Percentiles rank a stretch among this genome's conserved stretches.
phyloP scores from a whole-genome alignment of 768 basidiomycete genomes.

The Cantharellus anzutake region DNA sequence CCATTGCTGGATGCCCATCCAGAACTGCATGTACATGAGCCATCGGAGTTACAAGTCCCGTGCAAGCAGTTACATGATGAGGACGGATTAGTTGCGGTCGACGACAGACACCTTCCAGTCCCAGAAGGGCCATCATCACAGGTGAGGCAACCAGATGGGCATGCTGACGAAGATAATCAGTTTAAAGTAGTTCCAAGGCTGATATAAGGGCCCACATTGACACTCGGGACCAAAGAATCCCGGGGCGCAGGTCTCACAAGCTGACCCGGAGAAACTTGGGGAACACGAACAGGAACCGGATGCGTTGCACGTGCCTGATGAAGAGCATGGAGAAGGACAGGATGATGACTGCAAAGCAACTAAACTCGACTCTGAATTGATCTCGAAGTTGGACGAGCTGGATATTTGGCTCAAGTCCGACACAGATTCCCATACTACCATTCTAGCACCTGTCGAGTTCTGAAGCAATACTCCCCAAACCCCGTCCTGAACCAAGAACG shows the following conservation, averaged over 20 bases:
- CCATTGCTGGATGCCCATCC: slow-evolving; percentile 37
- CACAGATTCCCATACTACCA: slow-evolving; percentile 63
- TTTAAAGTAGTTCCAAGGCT: neutral
- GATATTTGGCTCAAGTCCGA: slow-evolving; percentile 59
- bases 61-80: slow-evolving; percentile 68
- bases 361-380: neutral
- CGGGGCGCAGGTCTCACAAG: slow-evolving; percentile 57
- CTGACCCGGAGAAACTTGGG: slow-evolving; percentile 52
- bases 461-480: slow-evolving; percentile 49
- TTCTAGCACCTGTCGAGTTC: slow-evolving; percentile 27
- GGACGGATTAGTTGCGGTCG: slow-evolving; percentile 31
- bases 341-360: slow-evolving; percentile 17
- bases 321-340: slow-evolving; percentile 60
- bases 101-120: slow-evolving; percentile 46
- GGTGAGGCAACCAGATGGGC: slow-evolving; percentile 43
- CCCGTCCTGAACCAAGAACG: slow-evolving; percentile 48
- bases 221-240: slow-evolving; percentile 66
- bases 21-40: slow-evolving; percentile 54
- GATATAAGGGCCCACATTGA: slow-evolving; percentile 14
- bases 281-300: slow-evolving; percentile 56
- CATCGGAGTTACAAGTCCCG: slow-evolving; percentile 47
- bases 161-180: slow-evolving; percentile 19
- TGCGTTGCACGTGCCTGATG: slow-evolving; percentile 49
- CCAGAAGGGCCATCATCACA: slow-evolving; percentile 74
- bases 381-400: neutral